A percentile compares a stretch with the other conserved stretches of the same genome.
Conservation (phyloP, 805 yeast species). For the Millerozyma acaciae region DNA sequence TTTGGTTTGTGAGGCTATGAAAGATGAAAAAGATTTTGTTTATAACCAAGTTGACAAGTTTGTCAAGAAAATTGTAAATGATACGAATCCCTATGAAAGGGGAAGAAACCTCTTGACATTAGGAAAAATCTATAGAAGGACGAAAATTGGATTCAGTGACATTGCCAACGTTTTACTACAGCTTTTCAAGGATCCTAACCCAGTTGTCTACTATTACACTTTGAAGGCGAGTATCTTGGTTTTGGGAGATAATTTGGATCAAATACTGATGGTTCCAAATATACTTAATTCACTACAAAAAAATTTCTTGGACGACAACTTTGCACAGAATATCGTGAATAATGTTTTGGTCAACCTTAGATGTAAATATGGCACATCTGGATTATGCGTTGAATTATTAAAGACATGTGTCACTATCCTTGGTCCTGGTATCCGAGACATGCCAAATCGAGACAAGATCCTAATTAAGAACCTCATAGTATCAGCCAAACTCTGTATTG, state of each 20-base stretch:
- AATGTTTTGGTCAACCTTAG: conserved; percentile 32
- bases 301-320: conserved; percentile 31
- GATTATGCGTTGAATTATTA: conserved; percentile 20
- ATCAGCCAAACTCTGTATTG: conserved; percentile 29
- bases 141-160: conserved; percentile 30
- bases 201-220: conserved; percentile 73
- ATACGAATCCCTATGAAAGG: conserved; percentile 60
- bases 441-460: conserved; percentile 13
- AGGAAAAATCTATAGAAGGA: conserved; percentile 24
- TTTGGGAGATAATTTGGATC: conserved; percentile 53
- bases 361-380: conserved; percentile 28
- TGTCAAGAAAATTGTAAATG: conserved; percentile 64
- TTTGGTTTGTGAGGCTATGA: conserved; percentile 28
- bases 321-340: conserved; percentile 34
- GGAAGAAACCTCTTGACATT: conserved; percentile 32
- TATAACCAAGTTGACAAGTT: conserved; percentile 15
- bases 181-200: conserved; percentile 76
- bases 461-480: conserved; percentile 26
- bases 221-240: conserved; percentile 55
- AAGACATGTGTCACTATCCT: conserved; percentile 30
- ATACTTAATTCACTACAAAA: conserved; percentile 29
- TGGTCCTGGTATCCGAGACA: conserved; percentile 35
- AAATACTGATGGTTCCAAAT: conserved; percentile 38
- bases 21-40: conserved; percentile 21
- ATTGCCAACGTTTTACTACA: conserved; percentile 57